Percentiles rank a stretch among this genome's conserved stretches.
Conservation (phyloP, 2,329 filamentous ascomycete species). For the Periconia sp. region DNA sequence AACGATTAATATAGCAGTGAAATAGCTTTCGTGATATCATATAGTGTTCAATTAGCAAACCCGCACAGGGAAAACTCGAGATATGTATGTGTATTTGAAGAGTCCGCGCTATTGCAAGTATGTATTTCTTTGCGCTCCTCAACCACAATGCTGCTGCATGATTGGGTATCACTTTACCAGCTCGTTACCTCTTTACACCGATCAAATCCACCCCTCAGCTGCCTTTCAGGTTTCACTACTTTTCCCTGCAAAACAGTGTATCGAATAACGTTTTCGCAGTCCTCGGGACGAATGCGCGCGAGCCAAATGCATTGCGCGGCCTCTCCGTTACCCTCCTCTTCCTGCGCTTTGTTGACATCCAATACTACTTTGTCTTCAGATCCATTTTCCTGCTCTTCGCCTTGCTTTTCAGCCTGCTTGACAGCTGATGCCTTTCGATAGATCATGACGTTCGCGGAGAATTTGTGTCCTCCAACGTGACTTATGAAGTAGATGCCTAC, state of each 20-base stretch:
- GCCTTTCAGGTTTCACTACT: conserved; percentile 82
- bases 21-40: too few species aligned
- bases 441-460: conserved; percentile 89
- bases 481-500: conserved; percentile 96
- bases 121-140: background rate
- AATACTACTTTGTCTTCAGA: conserved; percentile 36
- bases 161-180: conserved; percentile 62
- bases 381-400: conserved; percentile 23
- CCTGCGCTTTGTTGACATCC: conserved; percentile 39
- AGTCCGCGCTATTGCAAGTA: too few species aligned
- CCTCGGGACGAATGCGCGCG: conserved; percentile 78
- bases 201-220: conserved; percentile 91
- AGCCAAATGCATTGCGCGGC: conserved; percentile 93
- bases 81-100: too few species aligned
- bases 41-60: too few species aligned
- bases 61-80: too few species aligned
- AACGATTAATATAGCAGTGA: too few species aligned
- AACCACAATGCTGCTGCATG: background rate
- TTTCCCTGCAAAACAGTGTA: conserved; percentile 93
- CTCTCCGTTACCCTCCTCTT: conserved; percentile 39
- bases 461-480: conserved; percentile 96
- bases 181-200: conserved; percentile 76
- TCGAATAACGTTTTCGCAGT: conserved; percentile 88
- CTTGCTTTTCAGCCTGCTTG: conserved; percentile 19
- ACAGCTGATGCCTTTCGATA: conserved; percentile 63